Evolutionary conservation across 805 yeast genomes (phyloP).

Genomic region (Zygoascus bituminiphila): DNA sequence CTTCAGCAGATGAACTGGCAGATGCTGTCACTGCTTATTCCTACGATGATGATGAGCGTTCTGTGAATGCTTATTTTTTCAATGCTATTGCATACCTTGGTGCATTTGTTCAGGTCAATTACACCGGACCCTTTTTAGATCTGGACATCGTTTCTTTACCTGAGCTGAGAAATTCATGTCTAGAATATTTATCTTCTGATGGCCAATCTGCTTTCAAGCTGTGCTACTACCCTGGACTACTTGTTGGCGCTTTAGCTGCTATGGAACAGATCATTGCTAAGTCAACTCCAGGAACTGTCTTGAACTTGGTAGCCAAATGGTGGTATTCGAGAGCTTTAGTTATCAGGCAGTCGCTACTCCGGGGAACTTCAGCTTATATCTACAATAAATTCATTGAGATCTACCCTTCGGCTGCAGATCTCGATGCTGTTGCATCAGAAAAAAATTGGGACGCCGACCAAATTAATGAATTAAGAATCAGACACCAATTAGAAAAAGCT

Average conservation of each 20-base stretch:
- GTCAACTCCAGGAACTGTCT: constrained; percentile 13
- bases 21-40: background rate
- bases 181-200: constrained; percentile 40
- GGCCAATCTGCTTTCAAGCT: constrained; percentile 70
- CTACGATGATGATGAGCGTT: background rate
- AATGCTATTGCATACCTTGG: constrained; percentile 57
- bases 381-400: constrained; percentile 19
- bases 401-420: constrained; percentile 3
- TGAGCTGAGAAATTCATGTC: constrained; percentile 24
- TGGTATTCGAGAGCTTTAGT: constrained; percentile 29
- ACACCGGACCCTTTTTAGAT: constrained; percentile 68
- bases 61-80: constrained; percentile 1
- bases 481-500: constrained; percentile 57
- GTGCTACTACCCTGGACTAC: constrained; percentile 41
- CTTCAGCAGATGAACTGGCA: background rate
- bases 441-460: constrained; percentile 28
- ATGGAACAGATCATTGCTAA: constrained; percentile 35
- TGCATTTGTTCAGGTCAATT: constrained; percentile 64
- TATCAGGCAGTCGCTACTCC: constrained; percentile 29
- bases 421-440: constrained; percentile 11
- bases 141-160: constrained; percentile 26
- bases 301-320: constrained; percentile 16
- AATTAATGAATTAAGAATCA: background rate
- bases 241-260: constrained; percentile 36
- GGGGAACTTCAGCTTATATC: constrained; percentile 21